Base-by-base conservation (phyloP, 345 rosid species). In the Melaleuca quinquenervia region DNA sequence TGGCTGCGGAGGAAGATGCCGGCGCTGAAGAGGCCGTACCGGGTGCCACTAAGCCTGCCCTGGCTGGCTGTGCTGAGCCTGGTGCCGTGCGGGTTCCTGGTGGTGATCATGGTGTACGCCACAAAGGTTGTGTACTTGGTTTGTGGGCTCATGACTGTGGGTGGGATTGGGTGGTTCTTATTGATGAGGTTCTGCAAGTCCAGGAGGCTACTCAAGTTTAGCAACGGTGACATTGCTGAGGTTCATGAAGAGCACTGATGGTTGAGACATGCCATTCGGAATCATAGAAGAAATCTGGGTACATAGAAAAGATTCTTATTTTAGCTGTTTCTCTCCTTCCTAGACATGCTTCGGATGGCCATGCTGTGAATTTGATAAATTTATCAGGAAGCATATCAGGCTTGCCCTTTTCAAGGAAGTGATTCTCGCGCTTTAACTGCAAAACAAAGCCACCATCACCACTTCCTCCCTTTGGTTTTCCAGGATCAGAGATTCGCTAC, bases 1-100 rank as follows among this genome's bases (percentile, higher is more conserved):
- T 93, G 95, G 96, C 80, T 94, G 50, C 88, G 98, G 84, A 88
- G 83, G 85, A 95, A 94, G 85, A 76, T 90, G 56, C 96, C 95
- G 3, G 84, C 20, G 26, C 82, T 93, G 53, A 88, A 91, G 83
- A 90, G 97, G 87, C 97, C 98, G 13, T 95, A 86, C 86, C 89
- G 87, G 87, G 92, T 95, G 26, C 98, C 97, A 3, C 29, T 93
- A 87, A 87, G 86, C 32, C 84, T 93, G 44, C 92, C 94, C 0
- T 92, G 94, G 60, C 83, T 94, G 54, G 87, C 90, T 49, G 29
- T 88, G 8, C 91, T 94, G 95, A 93, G 97, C 85, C 87, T 92
- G 90, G 84, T 94, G 5, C 98, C 97, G 50, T 88, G 94, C 0
- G 94, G 58, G 32, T 95, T 95, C 84, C 86, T 95, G 62, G 27